Evolutionary conservation across 805 yeast species (phyloP).

Genomic region (Kluyveromyces dobzhanskii): DNA sequence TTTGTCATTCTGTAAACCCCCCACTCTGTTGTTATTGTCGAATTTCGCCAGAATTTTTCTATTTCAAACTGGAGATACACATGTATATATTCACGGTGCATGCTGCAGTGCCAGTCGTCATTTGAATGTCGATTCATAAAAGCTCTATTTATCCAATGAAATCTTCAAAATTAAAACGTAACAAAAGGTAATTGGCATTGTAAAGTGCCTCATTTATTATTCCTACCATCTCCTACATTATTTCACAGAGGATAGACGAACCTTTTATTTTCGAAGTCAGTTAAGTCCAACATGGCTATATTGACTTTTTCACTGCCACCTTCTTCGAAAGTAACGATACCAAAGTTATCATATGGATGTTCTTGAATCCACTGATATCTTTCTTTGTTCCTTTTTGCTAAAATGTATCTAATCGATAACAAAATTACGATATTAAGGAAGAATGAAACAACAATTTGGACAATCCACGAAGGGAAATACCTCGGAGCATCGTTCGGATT

Average conservation of each 20-base stretch:
- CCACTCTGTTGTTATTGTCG: too few species aligned
- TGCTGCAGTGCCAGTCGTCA: too few species aligned
- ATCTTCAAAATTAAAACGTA: too few species aligned
- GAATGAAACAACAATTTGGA: conserved; percentile 37
- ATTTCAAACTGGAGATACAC: too few species aligned
- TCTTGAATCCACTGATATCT: conserved; percentile 16
- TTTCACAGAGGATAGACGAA: conserved; percentile 41
- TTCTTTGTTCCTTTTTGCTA: conserved; percentile 31
- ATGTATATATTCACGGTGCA: too few species aligned
- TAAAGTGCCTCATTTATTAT: too few species aligned
- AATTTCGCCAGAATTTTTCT: too few species aligned
- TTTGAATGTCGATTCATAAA: too few species aligned
- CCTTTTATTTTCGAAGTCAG: conserved; percentile 42
- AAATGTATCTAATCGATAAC: conserved; percentile 28
- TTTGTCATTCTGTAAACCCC: too few species aligned
- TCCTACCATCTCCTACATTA: background rate
- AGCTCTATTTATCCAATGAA: too few species aligned
- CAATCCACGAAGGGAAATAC: conserved; percentile 38
- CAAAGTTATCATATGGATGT: conserved; percentile 4
- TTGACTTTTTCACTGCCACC: conserved; percentile 24
- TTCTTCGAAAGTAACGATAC: conserved; percentile 15
- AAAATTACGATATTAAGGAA: conserved; percentile 29
- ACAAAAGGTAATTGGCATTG: too few species aligned
- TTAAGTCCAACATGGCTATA: conserved; percentile 39
- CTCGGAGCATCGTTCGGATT: conserved; percentile 33